phyloP scores from a whole-genome alignment of 2,329 filamentous ascomycete genomes.

The Paecilomyces sp. region DNA sequence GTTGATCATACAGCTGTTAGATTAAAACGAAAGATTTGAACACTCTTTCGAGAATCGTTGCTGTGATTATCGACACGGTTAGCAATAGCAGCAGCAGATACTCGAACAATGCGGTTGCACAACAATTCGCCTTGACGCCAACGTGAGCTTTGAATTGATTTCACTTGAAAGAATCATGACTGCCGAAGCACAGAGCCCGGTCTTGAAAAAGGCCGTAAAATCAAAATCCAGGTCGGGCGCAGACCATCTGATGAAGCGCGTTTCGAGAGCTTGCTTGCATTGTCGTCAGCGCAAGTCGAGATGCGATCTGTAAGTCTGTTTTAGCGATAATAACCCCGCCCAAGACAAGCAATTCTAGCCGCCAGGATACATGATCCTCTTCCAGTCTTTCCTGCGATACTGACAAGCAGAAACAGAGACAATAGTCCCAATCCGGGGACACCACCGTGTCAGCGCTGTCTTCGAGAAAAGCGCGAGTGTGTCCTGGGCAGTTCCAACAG shows the following conservation, averaged over 20 bases:
- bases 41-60: not conserved
- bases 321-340: not conserved
- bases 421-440: conserved; percentile 42
- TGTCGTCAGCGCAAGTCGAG: conserved; percentile 45
- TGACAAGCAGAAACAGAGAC: conserved; percentile 25
- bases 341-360: conserved; percentile 2
- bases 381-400: conserved; percentile 7
- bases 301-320: conserved; percentile 42
- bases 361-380: conserved; percentile 8
- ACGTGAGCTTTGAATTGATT: not conserved
- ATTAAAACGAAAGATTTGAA: not conserved
- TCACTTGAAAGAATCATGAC: conserved; percentile 1
- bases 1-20: not conserved
- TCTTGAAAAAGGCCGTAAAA: conserved; percentile 4
- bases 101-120: not conserved
- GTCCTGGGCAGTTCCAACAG: conserved; percentile 54
- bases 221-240: conserved; percentile 18
- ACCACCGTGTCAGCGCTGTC: conserved; percentile 52
- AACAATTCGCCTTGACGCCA: not conserved
- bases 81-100: not conserved
- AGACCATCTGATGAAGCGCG: conserved; percentile 34
- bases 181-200: conserved; percentile 1
- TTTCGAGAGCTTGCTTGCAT: conserved; percentile 42
- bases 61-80: not conserved
- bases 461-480: conserved; percentile 52